Percentiles rank a stretch among this genome's conserved stretches.
Evolutionary conservation across 371 early-diverging fungal species (phyloP).

Genomic region (Globomyces sp.): DNA sequence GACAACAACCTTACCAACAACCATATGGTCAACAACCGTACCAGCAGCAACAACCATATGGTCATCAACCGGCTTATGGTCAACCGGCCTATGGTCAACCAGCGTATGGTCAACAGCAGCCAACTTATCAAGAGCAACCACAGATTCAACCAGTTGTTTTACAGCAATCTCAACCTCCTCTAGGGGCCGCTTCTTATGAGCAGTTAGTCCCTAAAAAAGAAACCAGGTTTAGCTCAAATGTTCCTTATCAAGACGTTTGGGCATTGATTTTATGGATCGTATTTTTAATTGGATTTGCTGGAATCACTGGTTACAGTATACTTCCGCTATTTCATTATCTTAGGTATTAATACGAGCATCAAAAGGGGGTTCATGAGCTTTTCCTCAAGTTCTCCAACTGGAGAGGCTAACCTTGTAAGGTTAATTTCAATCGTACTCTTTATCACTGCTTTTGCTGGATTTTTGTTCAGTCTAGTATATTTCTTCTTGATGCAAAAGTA

Average conservation of each 20-base stretch:
- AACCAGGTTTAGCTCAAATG: slow-evolving; percentile 4
- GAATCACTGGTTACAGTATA: slow-evolving; percentile 24
- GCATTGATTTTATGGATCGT: slow-evolving; percentile 49
- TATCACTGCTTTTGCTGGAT: not conserved
- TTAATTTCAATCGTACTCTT: not conserved
- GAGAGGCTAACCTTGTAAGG: slow-evolving; percentile 17
- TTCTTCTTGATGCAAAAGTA: slow-evolving; percentile 8
- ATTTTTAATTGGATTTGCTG: slow-evolving; percentile 46
- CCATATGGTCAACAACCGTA: slow-evolving; percentile 8
- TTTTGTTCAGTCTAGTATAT: not conserved
- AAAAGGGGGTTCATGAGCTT: slow-evolving; percentile 1
- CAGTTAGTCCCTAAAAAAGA: slow-evolving; percentile 20
- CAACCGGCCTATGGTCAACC: slow-evolving; percentile 7
- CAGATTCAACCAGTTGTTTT: not conserved
- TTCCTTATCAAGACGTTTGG: slow-evolving; percentile 50
- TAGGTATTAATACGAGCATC: slow-evolving; percentile 15
- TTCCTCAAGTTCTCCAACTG: slow-evolving; percentile 11
- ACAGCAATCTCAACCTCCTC: slow-evolving; percentile 19
- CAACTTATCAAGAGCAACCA: slow-evolving; percentile 13
- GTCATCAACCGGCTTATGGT: not conserved
- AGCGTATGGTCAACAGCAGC: slow-evolving; percentile 11
- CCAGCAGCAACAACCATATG: not conserved
- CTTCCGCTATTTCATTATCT: slow-evolving; percentile 6
- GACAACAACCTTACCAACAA: not conserved
- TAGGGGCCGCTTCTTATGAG: not conserved